phyloP scores from a whole-genome alignment of 768 basidiomycete species.

The Lentinula boryana region DNA sequence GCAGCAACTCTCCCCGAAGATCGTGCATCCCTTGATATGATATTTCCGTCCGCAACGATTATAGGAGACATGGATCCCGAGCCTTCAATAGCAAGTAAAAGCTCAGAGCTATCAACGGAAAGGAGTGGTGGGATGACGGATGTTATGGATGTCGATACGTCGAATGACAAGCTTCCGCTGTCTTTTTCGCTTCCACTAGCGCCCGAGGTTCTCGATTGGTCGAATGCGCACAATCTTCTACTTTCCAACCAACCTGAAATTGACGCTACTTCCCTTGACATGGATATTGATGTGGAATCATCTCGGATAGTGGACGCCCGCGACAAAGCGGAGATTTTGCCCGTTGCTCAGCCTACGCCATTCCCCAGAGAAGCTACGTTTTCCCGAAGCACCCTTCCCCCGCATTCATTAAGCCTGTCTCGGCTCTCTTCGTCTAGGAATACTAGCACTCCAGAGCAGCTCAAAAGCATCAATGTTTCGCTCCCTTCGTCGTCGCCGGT shows the following conservation, averaged over 20 bases:
- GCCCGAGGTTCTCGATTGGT: not conserved
- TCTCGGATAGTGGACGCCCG: not conserved
- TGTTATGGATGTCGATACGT: not conserved
- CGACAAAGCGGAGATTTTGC: not conserved
- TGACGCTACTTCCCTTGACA: not conserved
- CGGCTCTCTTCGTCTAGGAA: not conserved
- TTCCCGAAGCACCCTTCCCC: not conserved
- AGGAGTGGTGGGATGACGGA: not conserved
- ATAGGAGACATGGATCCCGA: not conserved
- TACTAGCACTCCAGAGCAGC: not conserved
- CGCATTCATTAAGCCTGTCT: not conserved
- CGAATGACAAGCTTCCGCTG: not conserved
- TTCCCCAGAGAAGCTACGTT: not conserved
- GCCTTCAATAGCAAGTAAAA: not conserved
- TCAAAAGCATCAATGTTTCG: conserved; percentile 11
- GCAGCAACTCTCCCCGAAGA: not conserved
- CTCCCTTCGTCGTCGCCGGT: conserved; percentile 15
- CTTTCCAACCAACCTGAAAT: not conserved
- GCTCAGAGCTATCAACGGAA: not conserved
- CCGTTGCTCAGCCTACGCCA: not conserved
- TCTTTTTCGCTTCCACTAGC: not conserved
- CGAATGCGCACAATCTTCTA: not conserved
- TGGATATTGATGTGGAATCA: not conserved
- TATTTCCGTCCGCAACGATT: not conserved
- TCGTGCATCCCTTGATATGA: too few species aligned